Percentiles rank a stretch among this genome's conserved stretches.
These are phyloP conservation scores for Quercus parvula DNA, from an alignment of 306 rosid genomes.

Conservation along the genomic window DNA sequence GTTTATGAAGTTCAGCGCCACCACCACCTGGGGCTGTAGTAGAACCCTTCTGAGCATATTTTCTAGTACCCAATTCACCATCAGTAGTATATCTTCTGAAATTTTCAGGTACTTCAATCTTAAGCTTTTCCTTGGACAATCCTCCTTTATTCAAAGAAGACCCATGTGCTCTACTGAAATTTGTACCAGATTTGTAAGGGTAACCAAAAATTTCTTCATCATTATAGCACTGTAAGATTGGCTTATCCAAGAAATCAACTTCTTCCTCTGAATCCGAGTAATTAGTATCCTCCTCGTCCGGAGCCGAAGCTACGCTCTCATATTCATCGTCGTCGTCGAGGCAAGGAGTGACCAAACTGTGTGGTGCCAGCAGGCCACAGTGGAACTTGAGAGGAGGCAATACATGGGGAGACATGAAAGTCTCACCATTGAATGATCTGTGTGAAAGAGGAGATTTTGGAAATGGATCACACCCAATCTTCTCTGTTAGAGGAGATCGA, in stretches of 20 bases:
- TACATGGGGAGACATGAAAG: constrained; percentile 37
- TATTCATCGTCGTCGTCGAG: constrained; percentile 28
- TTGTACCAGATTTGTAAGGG: not conserved
- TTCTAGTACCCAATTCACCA: constrained; percentile 51
- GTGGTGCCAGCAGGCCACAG: constrained; percentile 53
- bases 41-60: constrained; percentile 31
- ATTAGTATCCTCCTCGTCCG: constrained; percentile 28
- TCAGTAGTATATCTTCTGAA: constrained; percentile 70
- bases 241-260: constrained; percentile 35
- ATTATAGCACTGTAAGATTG: constrained; percentile 39
- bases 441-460: constrained; percentile 56
- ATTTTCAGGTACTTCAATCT: constrained; percentile 55
- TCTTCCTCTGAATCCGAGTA: constrained; percentile 67
- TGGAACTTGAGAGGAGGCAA: constrained; percentile 80
- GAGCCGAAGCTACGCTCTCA: constrained; percentile 52
- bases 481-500: constrained; percentile 68
- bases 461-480: constrained; percentile 23
- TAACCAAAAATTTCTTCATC: constrained; percentile 52
- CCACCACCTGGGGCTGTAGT: constrained; percentile 41
- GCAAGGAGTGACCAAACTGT: constrained; percentile 30
- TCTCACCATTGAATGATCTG: constrained; percentile 19
- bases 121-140: constrained; percentile 48
- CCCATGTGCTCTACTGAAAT: not conserved
- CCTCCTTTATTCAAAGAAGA: constrained; percentile 54
- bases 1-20: constrained; percentile 41